Base-by-base conservation (phyloP, 2,329 filamentous ascomycete genomes). In the Pseudogymnoascus sp. region DNA sequence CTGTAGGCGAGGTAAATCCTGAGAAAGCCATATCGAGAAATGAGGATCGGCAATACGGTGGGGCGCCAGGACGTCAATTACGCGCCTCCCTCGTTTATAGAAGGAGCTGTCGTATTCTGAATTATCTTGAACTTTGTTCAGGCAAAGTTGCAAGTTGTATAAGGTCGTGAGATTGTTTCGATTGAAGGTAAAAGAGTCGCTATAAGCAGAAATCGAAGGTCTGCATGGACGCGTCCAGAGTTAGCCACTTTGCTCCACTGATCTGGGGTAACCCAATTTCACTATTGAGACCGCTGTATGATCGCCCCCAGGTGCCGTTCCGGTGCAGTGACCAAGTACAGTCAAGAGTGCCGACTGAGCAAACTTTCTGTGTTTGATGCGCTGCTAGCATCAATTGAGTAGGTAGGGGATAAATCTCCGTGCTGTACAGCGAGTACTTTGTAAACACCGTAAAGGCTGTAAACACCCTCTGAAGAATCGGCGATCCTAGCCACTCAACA, bases 31-130 rank as follows among this genome's bases (percentile, higher is more conserved):
- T 52, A 12, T 30, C n/a, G 45, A 52, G 45, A 52, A 52, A 52
- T 52, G 45, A 52, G 45, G 45, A 52, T 52, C 45, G 25, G 45
- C 45, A 16, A 25, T 52, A 16, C 12, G 25, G 45, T 52, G 45
- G 45, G 45, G 45, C 45, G 45, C 45, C 45, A 52, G 45, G n/a
- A 52, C 45, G 45, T 52, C 45, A 52, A 52, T 52, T 52, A 25
- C 45, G 45, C 8, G 8, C 45, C 45, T 52, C 45, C 45, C 25
- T 52, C 45, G 45, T 52, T 52, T 30, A 52, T 49, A 52, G 45
- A 30, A 52, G 25, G 45, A 52, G 45, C 45, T 12, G 45, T 52
- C 45, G 45, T 52, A 52, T 52, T 30, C 45, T 11, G 45, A 19
- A 30, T 52, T 30, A 52, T 52, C 45, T 52, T 52, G 45, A 12